A percentile compares a stretch with the other conserved stretches of the same genome.
phyloP scores from a whole-genome alignment of 306 rosid species.

The Cucumis sativus region Cucumber_9930_V3 NC_026657.2:38065001-38065500 shows the following conservation, averaged over 20 bases:
- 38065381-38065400: conserved; percentile 49
- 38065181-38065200: background rate
- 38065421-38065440: conserved; percentile 71
- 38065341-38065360: background rate
- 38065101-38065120: background rate
- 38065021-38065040: too few species aligned
- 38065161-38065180: background rate
- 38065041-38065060: background rate
- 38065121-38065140: too few species aligned
- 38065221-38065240: background rate
- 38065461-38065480: conserved; percentile 53
- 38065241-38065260: background rate
- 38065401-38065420: conserved; percentile 80
- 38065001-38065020: background rate
- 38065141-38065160: too few species aligned
- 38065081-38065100: background rate
- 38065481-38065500: conserved; percentile 9
- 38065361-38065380: conserved; percentile 15
- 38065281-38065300: background rate
- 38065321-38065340: background rate
- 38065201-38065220: background rate
- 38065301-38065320: background rate
- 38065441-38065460: conserved; percentile 72
- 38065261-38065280: background rate
- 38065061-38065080: background rate